Evolutionary conservation across 2,329 filamentous ascomycete genomes (phyloP).

Genomic region (Alternaria alternata): DNA sequence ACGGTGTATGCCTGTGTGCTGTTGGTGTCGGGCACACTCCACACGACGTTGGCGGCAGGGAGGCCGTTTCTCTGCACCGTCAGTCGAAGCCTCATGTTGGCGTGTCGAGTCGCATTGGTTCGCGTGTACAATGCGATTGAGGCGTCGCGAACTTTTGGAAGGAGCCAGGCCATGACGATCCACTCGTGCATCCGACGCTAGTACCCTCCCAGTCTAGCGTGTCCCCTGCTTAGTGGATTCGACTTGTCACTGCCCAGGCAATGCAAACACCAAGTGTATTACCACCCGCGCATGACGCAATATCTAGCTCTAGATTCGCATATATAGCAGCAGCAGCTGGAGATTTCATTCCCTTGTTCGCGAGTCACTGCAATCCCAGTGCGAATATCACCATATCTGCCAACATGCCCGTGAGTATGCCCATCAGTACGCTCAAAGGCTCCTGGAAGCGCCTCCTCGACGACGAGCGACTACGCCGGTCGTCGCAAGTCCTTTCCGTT

Average conservation of each 20-base stretch:
- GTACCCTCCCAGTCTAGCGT: background rate
- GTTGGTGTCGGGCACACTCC: constrained; percentile 46
- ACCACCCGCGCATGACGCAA: constrained; percentile 8
- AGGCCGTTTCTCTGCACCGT: constrained; percentile 49
- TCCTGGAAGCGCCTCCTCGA: constrained; percentile 50
- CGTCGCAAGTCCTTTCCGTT: constrained; percentile 75
- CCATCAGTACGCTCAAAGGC: constrained; percentile 40
- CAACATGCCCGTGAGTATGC: constrained; percentile 36
- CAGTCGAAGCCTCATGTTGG: constrained; percentile 49
- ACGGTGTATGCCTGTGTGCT: constrained; percentile 63
- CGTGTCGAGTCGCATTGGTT: constrained; percentile 14
- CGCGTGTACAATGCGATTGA: background rate
- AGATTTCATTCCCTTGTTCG: no score
- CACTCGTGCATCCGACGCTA: background rate
- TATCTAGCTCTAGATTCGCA: background rate
- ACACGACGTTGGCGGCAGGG: constrained; percentile 49
- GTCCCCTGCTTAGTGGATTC: background rate
- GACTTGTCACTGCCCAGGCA: background rate
- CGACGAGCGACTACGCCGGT: constrained; percentile 66
- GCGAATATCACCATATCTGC: background rate
- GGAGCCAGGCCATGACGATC: constrained; percentile 10
- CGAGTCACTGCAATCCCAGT: no score
- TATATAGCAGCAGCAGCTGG: background rate
- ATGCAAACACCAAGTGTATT: constrained; percentile 5
- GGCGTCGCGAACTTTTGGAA: constrained; percentile 16